phyloP scores from a whole-genome alignment of 169 alveolate species.

The Cardiosporidium cionae region DNA sequence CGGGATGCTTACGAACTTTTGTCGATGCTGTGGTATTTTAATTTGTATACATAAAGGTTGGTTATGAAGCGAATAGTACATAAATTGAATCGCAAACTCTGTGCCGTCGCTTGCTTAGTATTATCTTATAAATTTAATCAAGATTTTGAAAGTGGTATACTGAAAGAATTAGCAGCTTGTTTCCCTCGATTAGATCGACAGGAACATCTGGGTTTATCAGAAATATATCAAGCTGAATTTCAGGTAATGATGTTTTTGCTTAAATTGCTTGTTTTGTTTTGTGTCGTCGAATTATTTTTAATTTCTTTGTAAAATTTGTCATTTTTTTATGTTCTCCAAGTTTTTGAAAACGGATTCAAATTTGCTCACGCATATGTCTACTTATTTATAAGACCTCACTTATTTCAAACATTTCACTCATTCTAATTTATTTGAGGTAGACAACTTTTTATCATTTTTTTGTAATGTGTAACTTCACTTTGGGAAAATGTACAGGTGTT shows the following conservation, averaged over 20 bases:
- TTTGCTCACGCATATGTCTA: neutral
- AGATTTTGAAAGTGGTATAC: neutral
- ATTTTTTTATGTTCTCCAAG: neutral
- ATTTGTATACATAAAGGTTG: too few relatives aligned
- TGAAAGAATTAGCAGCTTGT: neutral
- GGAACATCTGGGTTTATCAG: neutral
- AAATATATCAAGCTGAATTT: neutral
- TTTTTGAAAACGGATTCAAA: neutral
- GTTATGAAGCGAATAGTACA: conserved; percentile 2
- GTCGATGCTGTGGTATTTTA: too few relatives aligned
- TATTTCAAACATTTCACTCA: neutral
- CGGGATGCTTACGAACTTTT: neutral
- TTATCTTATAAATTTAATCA: conserved; percentile 22
- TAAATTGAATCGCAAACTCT: conserved; percentile 5
- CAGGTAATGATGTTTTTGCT: neutral
- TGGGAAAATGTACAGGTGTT: conserved; percentile 4
- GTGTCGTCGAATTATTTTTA: neutral
- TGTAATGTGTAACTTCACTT: too few relatives aligned
- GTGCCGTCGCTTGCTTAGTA: conserved; percentile 9
- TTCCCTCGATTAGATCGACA: neutral
- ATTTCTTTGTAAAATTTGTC: neutral
- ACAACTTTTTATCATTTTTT: too few relatives aligned
- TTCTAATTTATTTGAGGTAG: too few relatives aligned
- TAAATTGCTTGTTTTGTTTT: neutral
- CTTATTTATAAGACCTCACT: neutral